Evolutionary conservation across 306 rosid genomes (phyloP).

Genomic region (Fragaria nilgerrensis): DNA sequence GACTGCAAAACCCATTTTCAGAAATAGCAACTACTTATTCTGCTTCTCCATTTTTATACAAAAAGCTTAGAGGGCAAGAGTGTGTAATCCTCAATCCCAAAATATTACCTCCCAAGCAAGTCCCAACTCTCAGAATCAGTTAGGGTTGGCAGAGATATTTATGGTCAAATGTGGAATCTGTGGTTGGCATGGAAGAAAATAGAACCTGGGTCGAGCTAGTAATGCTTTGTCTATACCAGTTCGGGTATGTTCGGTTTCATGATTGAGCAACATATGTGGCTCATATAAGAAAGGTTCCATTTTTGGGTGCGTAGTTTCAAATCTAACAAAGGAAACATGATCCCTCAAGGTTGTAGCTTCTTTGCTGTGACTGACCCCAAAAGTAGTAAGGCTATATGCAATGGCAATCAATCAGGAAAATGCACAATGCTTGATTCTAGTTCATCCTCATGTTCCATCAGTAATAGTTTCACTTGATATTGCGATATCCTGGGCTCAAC

Average conservation of each 20-base stretch:
- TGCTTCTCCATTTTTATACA: constrained; percentile 2
- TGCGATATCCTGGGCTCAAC: not conserved
- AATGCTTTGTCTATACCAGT: constrained; percentile 6
- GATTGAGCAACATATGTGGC: not conserved
- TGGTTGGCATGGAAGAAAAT: constrained; percentile 14
- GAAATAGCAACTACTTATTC: not conserved
- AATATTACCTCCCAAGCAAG: not conserved
- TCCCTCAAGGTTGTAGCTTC: not conserved
- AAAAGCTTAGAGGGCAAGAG: not conserved
- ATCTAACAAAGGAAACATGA: not conserved
- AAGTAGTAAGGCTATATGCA: not conserved
- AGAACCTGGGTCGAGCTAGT: not conserved
- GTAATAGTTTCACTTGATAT: not conserved
- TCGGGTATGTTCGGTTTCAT: not conserved
- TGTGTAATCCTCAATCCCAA: not conserved
- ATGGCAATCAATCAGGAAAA: not conserved
- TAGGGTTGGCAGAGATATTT: constrained; percentile 12
- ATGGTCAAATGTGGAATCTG: not conserved
- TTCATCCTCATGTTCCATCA: not conserved
- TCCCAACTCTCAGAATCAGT: not conserved
- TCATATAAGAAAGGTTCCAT: constrained; percentile 17
- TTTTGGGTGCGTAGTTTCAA: not conserved
- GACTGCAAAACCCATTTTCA: not conserved
- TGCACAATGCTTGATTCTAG: not conserved
- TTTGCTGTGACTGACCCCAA: not conserved